These are phyloP conservation scores for Podila verticillata DNA, from an alignment of 192 early-diverging fungal genomes.

Conservation along the genomic window DNA sequence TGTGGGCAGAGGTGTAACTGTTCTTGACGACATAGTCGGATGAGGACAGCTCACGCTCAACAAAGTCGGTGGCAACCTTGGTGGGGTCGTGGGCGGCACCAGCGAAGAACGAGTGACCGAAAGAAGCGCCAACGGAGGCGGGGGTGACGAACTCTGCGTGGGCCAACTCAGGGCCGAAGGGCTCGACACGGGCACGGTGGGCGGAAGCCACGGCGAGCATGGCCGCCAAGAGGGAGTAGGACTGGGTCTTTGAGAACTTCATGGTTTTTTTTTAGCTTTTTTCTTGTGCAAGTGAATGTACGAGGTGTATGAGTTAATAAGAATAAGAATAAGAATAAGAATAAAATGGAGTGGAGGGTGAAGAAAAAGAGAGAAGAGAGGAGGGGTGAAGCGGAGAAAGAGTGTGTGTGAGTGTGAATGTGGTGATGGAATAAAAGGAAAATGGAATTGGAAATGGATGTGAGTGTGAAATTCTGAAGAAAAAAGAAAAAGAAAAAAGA, in stretches of 20 bases:
- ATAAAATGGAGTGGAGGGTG: neutral
- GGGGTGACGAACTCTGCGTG: conserved; percentile 34
- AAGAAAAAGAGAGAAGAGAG: neutral
- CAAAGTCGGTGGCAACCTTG: conserved; percentile 61
- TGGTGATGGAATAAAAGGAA: neutral
- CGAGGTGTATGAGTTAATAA: neutral
- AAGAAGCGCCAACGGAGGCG: conserved; percentile 1
- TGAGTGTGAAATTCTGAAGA: neutral
- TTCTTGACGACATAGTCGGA: conserved; percentile 69
- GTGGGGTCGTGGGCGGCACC: conserved; percentile 32
- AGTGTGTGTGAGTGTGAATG: conserved; percentile 1
- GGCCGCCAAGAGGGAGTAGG: conserved; percentile 37
- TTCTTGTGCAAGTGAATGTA: conserved; percentile 15
- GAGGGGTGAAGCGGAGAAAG: neutral
- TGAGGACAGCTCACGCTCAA: conserved; percentile 45
- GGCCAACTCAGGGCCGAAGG: conserved; percentile 52
- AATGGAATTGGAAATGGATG: neutral
- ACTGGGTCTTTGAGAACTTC: conserved; percentile 44
- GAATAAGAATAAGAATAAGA: neutral
- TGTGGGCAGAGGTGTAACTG: conserved; percentile 73
- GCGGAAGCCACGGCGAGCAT: conserved; percentile 28
- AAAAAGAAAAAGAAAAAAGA: neutral
- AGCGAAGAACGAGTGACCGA: conserved; percentile 10
- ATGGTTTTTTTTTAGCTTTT: conserved; percentile 15
- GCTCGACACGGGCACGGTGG: conserved; percentile 35